Conservation (phyloP, 176 grass and related monocot genomes). For the Avena eriantha region DNA sequence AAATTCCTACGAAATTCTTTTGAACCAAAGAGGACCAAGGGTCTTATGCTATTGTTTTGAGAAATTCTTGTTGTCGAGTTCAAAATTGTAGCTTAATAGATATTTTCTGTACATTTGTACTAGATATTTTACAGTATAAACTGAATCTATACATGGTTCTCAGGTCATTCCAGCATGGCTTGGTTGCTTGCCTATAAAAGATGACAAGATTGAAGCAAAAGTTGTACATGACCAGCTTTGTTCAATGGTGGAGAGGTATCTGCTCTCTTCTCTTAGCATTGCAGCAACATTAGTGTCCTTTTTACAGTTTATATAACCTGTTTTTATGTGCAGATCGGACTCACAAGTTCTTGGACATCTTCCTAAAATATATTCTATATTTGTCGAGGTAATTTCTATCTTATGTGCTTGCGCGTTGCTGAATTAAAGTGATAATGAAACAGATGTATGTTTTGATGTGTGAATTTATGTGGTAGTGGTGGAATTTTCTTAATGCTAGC, state of each 20-base stretch:
- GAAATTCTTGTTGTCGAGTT: neutral
- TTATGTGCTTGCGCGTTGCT: neutral
- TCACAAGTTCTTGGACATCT: conserved; percentile 78
- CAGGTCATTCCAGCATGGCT: conserved; percentile 95
- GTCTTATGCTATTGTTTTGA: neutral
- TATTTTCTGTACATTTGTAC: no score
- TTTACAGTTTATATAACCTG: conserved; percentile 37
- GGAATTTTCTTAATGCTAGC: neutral
- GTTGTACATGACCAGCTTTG: conserved; percentile 93
- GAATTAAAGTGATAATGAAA: neutral
- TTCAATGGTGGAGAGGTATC: conserved; percentile 94
- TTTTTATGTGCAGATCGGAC: conserved; percentile 72
- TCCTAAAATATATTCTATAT: conserved; percentile 79
- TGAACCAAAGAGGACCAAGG: neutral
- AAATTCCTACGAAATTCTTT: neutral
- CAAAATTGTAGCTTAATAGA: no score
- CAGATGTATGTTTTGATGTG: neutral
- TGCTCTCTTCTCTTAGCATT: neutral
- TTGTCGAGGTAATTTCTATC: conserved; percentile 74
- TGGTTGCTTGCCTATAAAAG: conserved; percentile 89
- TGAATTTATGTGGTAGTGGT: neutral
- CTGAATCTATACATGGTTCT: conserved; percentile 23
- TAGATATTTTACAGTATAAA: neutral
- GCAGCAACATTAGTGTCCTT: conserved; percentile 8
- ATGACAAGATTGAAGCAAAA: conserved; percentile 98